Evolutionary conservation across 495 filamentous ascomycete species (phyloP), one percentile per base, ranked within the genome.

Genomic region (Trichoderma gamsii): DNA sequence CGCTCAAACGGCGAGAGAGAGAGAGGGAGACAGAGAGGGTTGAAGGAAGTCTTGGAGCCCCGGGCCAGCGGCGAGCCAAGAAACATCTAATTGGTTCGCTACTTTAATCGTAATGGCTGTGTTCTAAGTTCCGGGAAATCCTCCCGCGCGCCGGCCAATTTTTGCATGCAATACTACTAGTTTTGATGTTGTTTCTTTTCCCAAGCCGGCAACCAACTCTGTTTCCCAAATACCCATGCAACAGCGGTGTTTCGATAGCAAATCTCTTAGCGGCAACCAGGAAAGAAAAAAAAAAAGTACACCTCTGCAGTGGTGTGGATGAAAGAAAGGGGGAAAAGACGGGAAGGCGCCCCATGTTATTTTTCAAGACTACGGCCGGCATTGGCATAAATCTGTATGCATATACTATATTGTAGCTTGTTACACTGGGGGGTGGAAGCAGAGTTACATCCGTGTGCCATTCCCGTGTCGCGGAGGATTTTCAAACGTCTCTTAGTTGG

Each of bases 391-490:
- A 52, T 16, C 4, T 52, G 49, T 16, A 52, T 52, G 49, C 16
- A n/a, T 18, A 15, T 29, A 29, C 29, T 29, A 29, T 29, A 29
- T 29, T 29, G 4, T 38, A 38, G 35, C n/a, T n/a, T 52, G 49
- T 52, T 52, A 23, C 49, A 52, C 43, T 18, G 25, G 4, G 4
- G 49, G 49, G 9, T 52, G 49, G 44, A 25, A 52, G 49, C 49
- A n/a, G n/a, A n/a, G 49, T n/a, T 52, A 52, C 49, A 52, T 8
- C 49, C 49, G 49, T 25, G 49, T 52, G 49, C 49, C n/a, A 52
- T 52, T 52, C n/a, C 49, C 49, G 49, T n/a, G 18, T 0, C 4
- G 35, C 8, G 49, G 49, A 52, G 49, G 49, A 52, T 52, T 52
- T 52, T 9, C 18, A 29, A 29, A 29, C 4, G 29, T 29, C 29